A percentile compares a stretch with the other conserved stretches of the same genome.
phyloP scores from a whole-genome alignment of 331 rosid genomes.

The Stylosanthes scabra region DNA sequence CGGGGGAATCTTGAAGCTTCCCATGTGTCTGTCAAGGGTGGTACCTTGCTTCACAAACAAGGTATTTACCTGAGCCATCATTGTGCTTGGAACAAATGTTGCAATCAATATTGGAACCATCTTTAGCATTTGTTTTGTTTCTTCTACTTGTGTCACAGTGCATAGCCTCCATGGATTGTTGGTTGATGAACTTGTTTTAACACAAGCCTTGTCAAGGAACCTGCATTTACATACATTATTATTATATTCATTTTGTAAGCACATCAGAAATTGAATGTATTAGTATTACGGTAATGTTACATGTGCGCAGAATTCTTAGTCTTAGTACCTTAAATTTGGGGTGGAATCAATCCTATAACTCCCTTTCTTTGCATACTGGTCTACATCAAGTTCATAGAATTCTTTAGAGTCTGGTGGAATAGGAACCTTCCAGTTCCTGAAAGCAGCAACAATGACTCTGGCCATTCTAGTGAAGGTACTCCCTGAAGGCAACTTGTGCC shows the following conservation, averaged over 20 bases:
- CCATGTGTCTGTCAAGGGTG: slow-evolving; percentile 69
- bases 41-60: slow-evolving; percentile 83
- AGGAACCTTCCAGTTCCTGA: slow-evolving; percentile 54
- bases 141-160: slow-evolving; percentile 84
- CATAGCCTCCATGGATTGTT: slow-evolving; percentile 71
- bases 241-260: not conserved
- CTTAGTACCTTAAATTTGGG: slow-evolving; percentile 55
- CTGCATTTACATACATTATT: slow-evolving; percentile 38
- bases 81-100: slow-evolving; percentile 70
- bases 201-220: slow-evolving; percentile 78
- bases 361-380: slow-evolving; percentile 58
- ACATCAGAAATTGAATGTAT: slow-evolving; percentile 3
- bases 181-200: slow-evolving; percentile 46
- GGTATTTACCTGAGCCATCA: slow-evolving; percentile 63
- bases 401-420: slow-evolving; percentile 66
- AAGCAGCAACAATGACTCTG: slow-evolving; percentile 66
- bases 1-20: slow-evolving; percentile 70
- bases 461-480: slow-evolving; percentile 77
- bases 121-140: slow-evolving; percentile 84
- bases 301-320: too few relatives aligned
- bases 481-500: slow-evolving; percentile 78
- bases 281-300: too few relatives aligned
- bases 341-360: slow-evolving; percentile 68
- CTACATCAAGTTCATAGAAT: slow-evolving; percentile 67
- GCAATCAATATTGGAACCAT: slow-evolving; percentile 75